Evolutionary conservation across 148 eudicot species (phyloP), one percentile per base, ranked within the genome.

Genomic region (Salicornia ramosissima): DNA sequence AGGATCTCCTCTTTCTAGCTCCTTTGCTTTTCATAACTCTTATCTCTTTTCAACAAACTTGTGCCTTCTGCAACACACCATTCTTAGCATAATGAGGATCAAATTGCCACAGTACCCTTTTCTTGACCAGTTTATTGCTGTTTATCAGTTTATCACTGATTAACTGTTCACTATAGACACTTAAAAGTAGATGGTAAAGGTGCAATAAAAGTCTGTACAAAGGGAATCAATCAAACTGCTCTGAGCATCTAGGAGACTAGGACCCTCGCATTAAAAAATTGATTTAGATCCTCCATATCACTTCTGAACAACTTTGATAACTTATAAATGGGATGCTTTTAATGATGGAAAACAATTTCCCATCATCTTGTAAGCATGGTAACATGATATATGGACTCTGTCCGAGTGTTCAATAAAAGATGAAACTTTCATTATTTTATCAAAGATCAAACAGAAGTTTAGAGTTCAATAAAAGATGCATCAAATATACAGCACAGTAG

Each of bases 281-380:
- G n/a, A 28, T 45, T 28, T 13, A 16, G 0, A 21, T 58, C 31
- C 71, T 52, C 13, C 14, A n/a, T 21, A 7, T 36, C 30, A 24
- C 12, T 26, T 39, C 6, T 42, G 36, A 34, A 47, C 10, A 15
- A 25, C 14, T 21, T 16, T 6, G 45, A 46, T 67, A 36, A 73
- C n/a, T 22, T 15, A 66, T 39, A 22, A 30, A 46, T 28, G 62
- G 9, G 45, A 71, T 29, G 29, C 24, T 40, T 68, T 1, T 22
- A 39, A 49, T 34, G 51, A 39, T 10, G 14, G 21, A 0, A 39
- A 19, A 45, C 47, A 52, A 34, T 33, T 26, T 12, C 34, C 31
- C 58, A 45, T 54, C 25, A 64, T 64, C 46, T 28, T 9, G 30
- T 73, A 73, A 43, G 42, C 61, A 54, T 42, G 36, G 29, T 40